Conservation (phyloP, 1,284 basidiomycete genomes). For the Irpex lacteus region DNA sequence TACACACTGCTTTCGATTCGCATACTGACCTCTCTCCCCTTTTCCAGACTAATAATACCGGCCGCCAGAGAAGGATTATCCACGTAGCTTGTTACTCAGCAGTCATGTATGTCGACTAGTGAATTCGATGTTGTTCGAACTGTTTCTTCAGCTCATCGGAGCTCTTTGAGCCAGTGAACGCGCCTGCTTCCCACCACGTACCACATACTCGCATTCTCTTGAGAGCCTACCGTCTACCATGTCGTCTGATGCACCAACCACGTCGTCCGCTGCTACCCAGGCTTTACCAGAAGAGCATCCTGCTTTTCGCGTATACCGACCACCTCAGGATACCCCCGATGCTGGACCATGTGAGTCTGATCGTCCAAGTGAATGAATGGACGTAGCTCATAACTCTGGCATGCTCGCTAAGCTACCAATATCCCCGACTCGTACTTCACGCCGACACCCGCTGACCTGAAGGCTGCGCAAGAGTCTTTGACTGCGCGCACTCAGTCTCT, state of each 20-base stretch:
- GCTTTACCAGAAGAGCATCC: neutral
- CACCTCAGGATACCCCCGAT: slow-evolving; percentile 8
- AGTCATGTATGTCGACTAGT: slow-evolving; percentile 18
- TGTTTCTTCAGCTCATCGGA: slow-evolving; percentile 12
- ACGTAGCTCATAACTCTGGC: neutral
- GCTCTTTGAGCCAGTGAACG: slow-evolving; percentile 18
- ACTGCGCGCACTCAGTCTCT: slow-evolving; percentile 62
- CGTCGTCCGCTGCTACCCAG: neutral
- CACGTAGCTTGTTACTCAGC: neutral
- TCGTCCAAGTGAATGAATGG: neutral
- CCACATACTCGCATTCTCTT: neutral
- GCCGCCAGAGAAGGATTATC: neutral
- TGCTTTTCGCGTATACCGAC: slow-evolving; percentile 15
- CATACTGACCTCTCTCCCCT: slow-evolving; percentile 6
- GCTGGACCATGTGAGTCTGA: slow-evolving; percentile 3
- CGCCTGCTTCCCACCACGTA: neutral
- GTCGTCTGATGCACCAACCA: slow-evolving; percentile 2
- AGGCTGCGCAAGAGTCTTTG: slow-evolving; percentile 63
- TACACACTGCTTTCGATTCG: neutral
- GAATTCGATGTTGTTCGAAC: slow-evolving; percentile 14
- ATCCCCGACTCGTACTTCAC: slow-evolving; percentile 74
- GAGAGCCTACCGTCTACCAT: slow-evolving; percentile 2
- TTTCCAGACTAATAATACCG: neutral
- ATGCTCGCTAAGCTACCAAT: slow-evolving; percentile 27
- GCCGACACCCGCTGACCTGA: slow-evolving; percentile 73